These are phyloP conservation scores for Candida sanyaensis DNA, from an alignment of 1,139 yeast species.

Conservation along the genomic window DNA sequence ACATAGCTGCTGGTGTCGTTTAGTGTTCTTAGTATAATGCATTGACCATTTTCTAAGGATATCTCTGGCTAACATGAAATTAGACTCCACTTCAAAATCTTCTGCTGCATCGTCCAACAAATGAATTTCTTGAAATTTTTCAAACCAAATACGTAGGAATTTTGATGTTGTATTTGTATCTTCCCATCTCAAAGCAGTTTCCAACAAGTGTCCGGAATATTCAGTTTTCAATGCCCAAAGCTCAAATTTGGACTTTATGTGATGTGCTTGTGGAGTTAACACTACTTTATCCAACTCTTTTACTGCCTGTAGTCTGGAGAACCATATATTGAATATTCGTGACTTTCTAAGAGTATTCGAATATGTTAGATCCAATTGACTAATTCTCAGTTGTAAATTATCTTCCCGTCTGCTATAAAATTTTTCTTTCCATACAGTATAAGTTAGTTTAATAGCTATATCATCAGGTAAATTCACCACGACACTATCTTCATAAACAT, in stretches of 20 bases:
- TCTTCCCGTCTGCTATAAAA: slow-evolving; percentile 3
- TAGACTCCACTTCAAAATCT: slow-evolving; percentile 29
- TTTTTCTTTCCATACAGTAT: slow-evolving; percentile 7
- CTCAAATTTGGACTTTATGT: slow-evolving; percentile 1
- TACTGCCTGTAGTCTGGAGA: background rate
- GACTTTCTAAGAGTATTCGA: background rate
- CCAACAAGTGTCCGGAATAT: slow-evolving; percentile 8
- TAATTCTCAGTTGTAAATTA: background rate
- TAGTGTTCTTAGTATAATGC: slow-evolving; percentile 34
- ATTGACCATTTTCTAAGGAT: slow-evolving; percentile 41
- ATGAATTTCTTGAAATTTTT: slow-evolving; percentile 1
- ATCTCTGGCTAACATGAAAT: slow-evolving; percentile 26
- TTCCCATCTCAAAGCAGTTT: slow-evolving; percentile 23
- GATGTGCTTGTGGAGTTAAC: background rate
- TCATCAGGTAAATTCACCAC: slow-evolving; percentile 1
- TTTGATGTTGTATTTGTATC: slow-evolving; percentile 13
- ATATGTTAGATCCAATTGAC: background rate
- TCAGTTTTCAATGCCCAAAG: slow-evolving; percentile 12
- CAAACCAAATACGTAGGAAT: slow-evolving; percentile 13
- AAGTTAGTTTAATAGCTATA: slow-evolving; percentile 3
- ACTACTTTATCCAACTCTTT: background rate
- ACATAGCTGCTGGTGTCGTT: slow-evolving; percentile 39
- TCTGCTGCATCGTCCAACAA: slow-evolving; percentile 31
- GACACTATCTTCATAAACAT: background rate
- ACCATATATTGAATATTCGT: slow-evolving; percentile 4